A percentile compares a stretch with the other conserved stretches of the same genome.
phyloP scores from a whole-genome alignment of 2,329 filamentous ascomycete genomes.

The Aspergillus novoparasiticus region DNA sequence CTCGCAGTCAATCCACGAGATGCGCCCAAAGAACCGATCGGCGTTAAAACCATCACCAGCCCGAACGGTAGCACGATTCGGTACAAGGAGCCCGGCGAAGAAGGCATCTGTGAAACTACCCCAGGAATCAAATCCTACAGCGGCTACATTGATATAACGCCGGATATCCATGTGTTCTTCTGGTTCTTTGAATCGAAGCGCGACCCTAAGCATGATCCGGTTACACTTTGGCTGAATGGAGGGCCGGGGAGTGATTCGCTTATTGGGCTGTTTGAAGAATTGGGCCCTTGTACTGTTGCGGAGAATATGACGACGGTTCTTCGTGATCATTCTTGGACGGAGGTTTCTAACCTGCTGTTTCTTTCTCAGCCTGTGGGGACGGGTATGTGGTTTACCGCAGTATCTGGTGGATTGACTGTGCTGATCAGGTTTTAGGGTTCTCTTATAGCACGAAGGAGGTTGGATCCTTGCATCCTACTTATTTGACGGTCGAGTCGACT shows the following conservation, averaged over 20 bases:
- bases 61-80: conserved; percentile 55
- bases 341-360: conserved; percentile 63
- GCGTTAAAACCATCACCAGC: conserved; percentile 40
- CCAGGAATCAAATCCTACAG: conserved; percentile 59
- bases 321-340: conserved; percentile 64
- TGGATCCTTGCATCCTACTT: conserved; percentile 46
- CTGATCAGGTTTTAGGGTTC: conserved; percentile 28
- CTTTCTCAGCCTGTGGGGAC: conserved; percentile 62
- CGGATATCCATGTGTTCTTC: conserved; percentile 55
- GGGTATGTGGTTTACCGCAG: conserved; percentile 37
- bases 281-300: conserved; percentile 48
- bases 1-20: not conserved
- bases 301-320: conserved; percentile 44
- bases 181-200: conserved; percentile 61
- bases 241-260: conserved; percentile 46
- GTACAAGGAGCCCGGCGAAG: conserved; percentile 60
- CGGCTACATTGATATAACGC: conserved; percentile 58
- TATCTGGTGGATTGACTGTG: not conserved
- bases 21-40: conserved; percentile 36
- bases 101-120: conserved; percentile 56
- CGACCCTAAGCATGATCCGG: conserved; percentile 48
- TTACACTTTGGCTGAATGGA: conserved; percentile 48
- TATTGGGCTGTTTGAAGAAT: conserved; percentile 46
- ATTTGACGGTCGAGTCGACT: conserved; percentile 50
- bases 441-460: conserved; percentile 37